A percentile compares a stretch with the other conserved stretches of the same genome.
Evolutionary conservation across 805 yeast genomes (phyloP).

Genomic region (Candida qinlingensis): DNA sequence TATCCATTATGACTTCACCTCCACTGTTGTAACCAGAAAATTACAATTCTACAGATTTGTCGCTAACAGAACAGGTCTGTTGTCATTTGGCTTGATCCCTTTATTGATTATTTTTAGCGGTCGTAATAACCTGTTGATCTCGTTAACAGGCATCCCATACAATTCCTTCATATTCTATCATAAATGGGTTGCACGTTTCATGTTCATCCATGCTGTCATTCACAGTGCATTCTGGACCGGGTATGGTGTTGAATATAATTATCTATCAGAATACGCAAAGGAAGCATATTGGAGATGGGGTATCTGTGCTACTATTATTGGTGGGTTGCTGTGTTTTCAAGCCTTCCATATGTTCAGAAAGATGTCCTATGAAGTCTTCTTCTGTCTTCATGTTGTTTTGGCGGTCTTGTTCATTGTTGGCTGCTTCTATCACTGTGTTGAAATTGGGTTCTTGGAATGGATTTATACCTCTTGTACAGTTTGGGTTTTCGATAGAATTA

Average conservation of each 20-base stretch:
- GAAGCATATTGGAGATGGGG: slow-evolving; percentile 31
- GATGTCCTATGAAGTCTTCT: slow-evolving; percentile 53
- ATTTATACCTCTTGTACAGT: slow-evolving; percentile 31
- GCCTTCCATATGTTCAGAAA: slow-evolving; percentile 48
- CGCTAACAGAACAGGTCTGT: slow-evolving; percentile 22
- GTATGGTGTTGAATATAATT: slow-evolving; percentile 7
- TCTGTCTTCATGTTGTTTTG: slow-evolving; percentile 50
- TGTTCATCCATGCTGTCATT: slow-evolving; percentile 22
- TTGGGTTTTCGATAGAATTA: slow-evolving; percentile 34
- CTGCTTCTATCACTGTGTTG: slow-evolving; percentile 52
- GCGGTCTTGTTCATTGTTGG: slow-evolving; percentile 49
- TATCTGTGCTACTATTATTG: slow-evolving; percentile 37
- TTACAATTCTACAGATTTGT: slow-evolving; percentile 1
- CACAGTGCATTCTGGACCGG: slow-evolving; percentile 18
- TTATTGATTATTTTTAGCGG: slow-evolving; percentile 58
- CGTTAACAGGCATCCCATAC: slow-evolving; percentile 58
- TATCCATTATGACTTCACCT: slow-evolving; percentile 10
- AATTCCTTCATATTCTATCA: slow-evolving; percentile 61
- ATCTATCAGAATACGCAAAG: slow-evolving; percentile 4
- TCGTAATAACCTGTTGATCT: slow-evolving; percentile 59
- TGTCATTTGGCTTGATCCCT: slow-evolving; percentile 41
- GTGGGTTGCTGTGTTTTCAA: slow-evolving; percentile 41
- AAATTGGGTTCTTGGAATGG: slow-evolving; percentile 28
- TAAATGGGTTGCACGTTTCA: slow-evolving; percentile 51
- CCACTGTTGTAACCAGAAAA: not conserved